Percentiles rank a stretch among this genome's conserved stretches.
phyloP scores from a whole-genome alignment of 768 basidiomycete genomes.

The Boletus reticulatus region DNA sequence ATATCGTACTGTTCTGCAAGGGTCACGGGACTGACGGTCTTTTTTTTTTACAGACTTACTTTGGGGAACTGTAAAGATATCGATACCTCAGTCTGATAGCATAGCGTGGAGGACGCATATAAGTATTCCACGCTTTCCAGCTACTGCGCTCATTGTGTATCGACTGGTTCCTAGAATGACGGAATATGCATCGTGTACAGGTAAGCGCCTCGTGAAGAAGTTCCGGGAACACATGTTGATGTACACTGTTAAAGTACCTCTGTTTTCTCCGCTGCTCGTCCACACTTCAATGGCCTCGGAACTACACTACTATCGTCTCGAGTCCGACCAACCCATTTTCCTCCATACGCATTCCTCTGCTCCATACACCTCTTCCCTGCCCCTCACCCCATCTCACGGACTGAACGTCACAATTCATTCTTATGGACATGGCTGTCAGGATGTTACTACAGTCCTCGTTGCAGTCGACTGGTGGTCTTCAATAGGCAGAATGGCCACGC shows the following conservation, averaged over 20 bases:
- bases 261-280: conserved; percentile 64
- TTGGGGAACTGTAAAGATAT: conserved; percentile 34
- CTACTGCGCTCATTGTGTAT: conserved; percentile 67
- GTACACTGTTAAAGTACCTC: conserved; percentile 38
- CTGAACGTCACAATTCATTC: conserved; percentile 60
- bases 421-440: conserved; percentile 48
- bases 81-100: conserved; percentile 26
- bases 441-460: conserved; percentile 42
- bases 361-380: conserved; percentile 50
- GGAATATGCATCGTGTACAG: conserved; percentile 24
- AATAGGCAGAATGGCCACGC: conserved; percentile 63
- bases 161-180: conserved; percentile 39
- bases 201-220: conserved; percentile 14
- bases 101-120: conserved; percentile 43
- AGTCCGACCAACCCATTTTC: conserved; percentile 21
- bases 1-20: neutral
- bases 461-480: conserved; percentile 69
- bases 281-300: conserved; percentile 61
- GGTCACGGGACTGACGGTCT: conserved; percentile 9
- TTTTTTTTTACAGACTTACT: conserved; percentile 37
- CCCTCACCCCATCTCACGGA: conserved; percentile 28
- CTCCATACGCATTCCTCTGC: conserved; percentile 69
- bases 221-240: conserved; percentile 4
- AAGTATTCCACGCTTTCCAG: conserved; percentile 53
- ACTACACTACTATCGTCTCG: conserved; percentile 65